Percentiles rank a stretch among this genome's conserved stretches.
These are phyloP conservation scores for Zanthoxylum bungeanum DNA, from an alignment of 345 rosid species.

Conservation along the genomic window DNA sequence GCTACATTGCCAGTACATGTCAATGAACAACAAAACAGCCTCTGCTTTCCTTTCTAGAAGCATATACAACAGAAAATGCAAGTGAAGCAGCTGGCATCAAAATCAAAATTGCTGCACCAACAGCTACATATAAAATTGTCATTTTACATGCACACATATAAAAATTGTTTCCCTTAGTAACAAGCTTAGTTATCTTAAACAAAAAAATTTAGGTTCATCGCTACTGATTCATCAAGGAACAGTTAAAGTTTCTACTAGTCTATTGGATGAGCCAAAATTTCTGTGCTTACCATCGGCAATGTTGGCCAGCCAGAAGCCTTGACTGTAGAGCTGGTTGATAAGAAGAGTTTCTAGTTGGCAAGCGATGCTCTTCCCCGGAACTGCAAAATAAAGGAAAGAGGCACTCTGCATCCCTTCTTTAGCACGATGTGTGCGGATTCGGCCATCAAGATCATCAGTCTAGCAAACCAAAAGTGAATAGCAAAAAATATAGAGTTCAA, in stretches of 20 bases:
- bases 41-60: not conserved
- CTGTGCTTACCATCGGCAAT: conserved; percentile 91
- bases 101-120: conserved; percentile 53
- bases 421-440: conserved; percentile 61
- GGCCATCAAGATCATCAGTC: conserved; percentile 95
- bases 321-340: conserved; percentile 70
- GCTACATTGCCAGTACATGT: not conserved
- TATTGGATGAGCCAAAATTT: conserved; percentile 62
- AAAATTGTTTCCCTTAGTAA: not conserved
- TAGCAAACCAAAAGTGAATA: not conserved
- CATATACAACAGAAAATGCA: not conserved
- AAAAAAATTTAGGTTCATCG: conserved; percentile 15
- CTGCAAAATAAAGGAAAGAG: conserved; percentile 67
- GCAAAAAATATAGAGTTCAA: not conserved
- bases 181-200: conserved; percentile 13
- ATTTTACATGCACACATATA: conserved; percentile 2
- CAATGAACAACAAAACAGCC: not conserved
- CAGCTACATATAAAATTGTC: conserved; percentile 1
- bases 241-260: conserved; percentile 31
- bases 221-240: conserved; percentile 13
- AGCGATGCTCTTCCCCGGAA: conserved; percentile 89
- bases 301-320: conserved; percentile 63
- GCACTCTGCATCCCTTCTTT: conserved; percentile 70
- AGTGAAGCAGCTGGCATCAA: conserved; percentile 40
- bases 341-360: conserved; percentile 94